Evolutionary conservation across 2,329 filamentous ascomycete genomes (phyloP).

Genomic region (Xylaria polymorpha): DNA sequence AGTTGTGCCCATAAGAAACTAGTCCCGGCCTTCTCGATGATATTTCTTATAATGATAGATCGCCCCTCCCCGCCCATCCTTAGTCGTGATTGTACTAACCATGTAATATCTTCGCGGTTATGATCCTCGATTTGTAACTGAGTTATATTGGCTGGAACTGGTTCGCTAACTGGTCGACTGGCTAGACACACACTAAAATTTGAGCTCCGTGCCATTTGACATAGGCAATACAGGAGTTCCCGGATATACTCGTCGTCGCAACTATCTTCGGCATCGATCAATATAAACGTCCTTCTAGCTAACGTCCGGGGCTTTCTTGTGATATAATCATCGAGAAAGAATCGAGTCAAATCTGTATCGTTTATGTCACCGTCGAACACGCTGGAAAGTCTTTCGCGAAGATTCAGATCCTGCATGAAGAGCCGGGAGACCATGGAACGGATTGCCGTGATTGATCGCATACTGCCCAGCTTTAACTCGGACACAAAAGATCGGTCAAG

Average conservation of each 20-base stretch:
- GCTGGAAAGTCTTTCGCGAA: slow-evolving; percentile 22
- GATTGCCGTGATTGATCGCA: slow-evolving; percentile 24
- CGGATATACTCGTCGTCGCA: slow-evolving; percentile 32
- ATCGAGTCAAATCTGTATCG: slow-evolving; percentile 25
- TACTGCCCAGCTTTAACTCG: slow-evolving; percentile 12
- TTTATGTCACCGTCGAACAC: slow-evolving; percentile 6
- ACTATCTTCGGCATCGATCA: slow-evolving; percentile 26
- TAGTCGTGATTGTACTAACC: slow-evolving; percentile 23
- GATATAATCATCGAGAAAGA: slow-evolving; percentile 34
- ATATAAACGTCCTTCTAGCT: slow-evolving; percentile 35
- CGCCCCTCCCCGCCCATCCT: slow-evolving; percentile 15
- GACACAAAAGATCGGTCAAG: slow-evolving; percentile 8
- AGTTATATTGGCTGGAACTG: slow-evolving; percentile 18
- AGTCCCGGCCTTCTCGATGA: slow-evolving; percentile 26
- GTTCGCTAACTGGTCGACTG: slow-evolving; percentile 27
- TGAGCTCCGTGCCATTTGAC: slow-evolving; percentile 29
- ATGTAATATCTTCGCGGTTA: slow-evolving; percentile 31
- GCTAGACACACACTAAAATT: slow-evolving; percentile 33
- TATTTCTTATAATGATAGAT: background rate
- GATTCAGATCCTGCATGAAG: slow-evolving; percentile 27
- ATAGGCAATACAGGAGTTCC: slow-evolving; percentile 31
- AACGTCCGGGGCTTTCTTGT: slow-evolving; percentile 9
- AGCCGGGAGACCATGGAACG: slow-evolving; percentile 35
- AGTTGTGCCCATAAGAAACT: slow-evolving; percentile 37
- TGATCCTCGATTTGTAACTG: slow-evolving; percentile 28